These are phyloP conservation scores for Psidium friedrichsthalianum DNA, from an alignment of 345 rosid genomes.

Conservation along the genomic window DNA sequence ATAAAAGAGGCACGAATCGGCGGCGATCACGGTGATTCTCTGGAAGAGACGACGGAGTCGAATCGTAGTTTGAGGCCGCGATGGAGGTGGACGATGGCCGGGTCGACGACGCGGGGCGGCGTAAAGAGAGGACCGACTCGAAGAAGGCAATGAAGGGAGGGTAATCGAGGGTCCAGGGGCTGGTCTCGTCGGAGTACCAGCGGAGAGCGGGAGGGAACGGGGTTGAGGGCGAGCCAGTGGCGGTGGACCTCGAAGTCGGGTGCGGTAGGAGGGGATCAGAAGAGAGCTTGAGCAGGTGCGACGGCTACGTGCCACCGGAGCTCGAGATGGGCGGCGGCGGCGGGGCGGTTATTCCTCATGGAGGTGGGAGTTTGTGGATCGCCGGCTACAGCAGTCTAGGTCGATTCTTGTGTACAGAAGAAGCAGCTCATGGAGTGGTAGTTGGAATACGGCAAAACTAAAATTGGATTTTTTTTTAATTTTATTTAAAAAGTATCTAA, in stretches of 20 bases:
- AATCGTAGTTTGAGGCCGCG: constrained; percentile 45
- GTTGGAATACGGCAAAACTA: not conserved
- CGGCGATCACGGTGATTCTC: constrained; percentile 51
- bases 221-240: constrained; percentile 91
- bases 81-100: constrained; percentile 49
- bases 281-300: constrained; percentile 61
- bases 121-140: constrained; percentile 12
- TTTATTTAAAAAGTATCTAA: rapidly evolving
- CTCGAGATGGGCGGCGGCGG: constrained; percentile 1
- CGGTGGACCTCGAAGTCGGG: constrained; percentile 96
- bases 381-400: not conserved
- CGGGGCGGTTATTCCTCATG: not conserved
- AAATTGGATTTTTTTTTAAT: not conserved
- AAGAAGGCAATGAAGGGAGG: constrained; percentile 35
- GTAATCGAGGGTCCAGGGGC: constrained; percentile 97
- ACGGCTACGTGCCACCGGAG: constrained; percentile 53
- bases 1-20: constrained; percentile 53
- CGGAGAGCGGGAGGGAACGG: constrained; percentile 61
- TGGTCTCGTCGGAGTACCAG: constrained; percentile 86
- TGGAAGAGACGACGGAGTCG: constrained; percentile 56
- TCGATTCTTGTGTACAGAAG: not conserved
- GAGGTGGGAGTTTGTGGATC: not conserved
- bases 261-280: constrained; percentile 65
- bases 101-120: constrained; percentile 53
- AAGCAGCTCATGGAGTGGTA: not conserved